A percentile compares a stretch with the other conserved stretches of the same genome.
Evolutionary conservation across 805 yeast species (phyloP).

Genomic region (Maudiozyma pseudohumilis): DNA sequence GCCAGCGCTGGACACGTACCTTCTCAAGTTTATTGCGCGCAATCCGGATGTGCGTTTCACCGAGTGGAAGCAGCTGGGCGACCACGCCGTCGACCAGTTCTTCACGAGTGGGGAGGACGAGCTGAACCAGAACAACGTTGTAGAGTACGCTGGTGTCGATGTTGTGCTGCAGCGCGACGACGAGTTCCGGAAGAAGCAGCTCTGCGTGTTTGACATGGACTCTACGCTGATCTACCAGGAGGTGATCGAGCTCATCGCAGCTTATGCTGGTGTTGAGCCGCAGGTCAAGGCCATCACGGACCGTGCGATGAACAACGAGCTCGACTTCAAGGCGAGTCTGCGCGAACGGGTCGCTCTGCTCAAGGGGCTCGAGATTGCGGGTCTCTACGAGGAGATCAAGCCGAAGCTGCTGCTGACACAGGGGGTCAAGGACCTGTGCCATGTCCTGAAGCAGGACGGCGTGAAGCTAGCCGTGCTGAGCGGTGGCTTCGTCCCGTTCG

Average conservation of each 20-base stretch:
- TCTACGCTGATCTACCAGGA: constrained; percentile 93
- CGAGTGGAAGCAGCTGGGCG: constrained; percentile 1
- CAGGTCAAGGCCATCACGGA: constrained; percentile 84
- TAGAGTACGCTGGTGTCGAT: constrained; percentile 11
- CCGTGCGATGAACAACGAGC: constrained; percentile 93
- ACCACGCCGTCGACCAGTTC: constrained; percentile 7
- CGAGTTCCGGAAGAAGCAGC: constrained; percentile 30
- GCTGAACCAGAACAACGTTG: constrained; percentile 1
- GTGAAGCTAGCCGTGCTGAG: constrained; percentile 76
- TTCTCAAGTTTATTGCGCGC: not conserved
- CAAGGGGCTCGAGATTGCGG: constrained; percentile 64
- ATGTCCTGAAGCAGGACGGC: constrained; percentile 50
- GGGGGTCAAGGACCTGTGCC: constrained; percentile 70
- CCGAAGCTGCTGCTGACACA: constrained; percentile 63
- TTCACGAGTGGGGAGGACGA: constrained; percentile 1
- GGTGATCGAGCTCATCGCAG: constrained; percentile 92
- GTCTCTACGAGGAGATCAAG: constrained; percentile 73
- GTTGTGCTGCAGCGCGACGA: constrained; percentile 17
- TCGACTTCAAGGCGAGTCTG: constrained; percentile 80
- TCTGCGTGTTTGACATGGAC: constrained; percentile 95
- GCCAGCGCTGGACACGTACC: not conserved
- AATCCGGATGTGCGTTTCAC: constrained; percentile 3
- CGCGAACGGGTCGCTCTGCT: constrained; percentile 66
- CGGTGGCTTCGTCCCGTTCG: constrained; percentile 92
- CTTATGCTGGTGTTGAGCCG: constrained; percentile 81